These are phyloP conservation scores for Phaffia tasmanica DNA, from an alignment of 768 basidiomycete genomes.

Conservation along the genomic window DNA sequence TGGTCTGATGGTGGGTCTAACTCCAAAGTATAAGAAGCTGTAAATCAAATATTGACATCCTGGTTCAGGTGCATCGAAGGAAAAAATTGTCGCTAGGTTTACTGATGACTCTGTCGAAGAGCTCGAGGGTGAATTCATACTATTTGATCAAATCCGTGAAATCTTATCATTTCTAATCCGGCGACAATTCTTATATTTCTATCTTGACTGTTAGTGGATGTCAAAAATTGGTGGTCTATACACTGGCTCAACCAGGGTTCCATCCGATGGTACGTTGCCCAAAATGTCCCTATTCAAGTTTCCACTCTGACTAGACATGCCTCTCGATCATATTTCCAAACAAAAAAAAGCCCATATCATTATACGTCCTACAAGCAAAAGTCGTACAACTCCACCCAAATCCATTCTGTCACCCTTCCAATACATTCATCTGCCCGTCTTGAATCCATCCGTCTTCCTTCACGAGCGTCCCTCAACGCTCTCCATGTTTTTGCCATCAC, in stretches of 20 bases:
- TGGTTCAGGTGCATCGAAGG: background rate
- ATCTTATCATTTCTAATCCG: background rate
- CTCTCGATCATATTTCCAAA: background rate
- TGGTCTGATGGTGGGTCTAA: slow-evolving; percentile 13
- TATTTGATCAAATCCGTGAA: background rate
- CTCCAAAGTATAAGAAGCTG: too few relatives aligned
- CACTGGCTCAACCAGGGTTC: slow-evolving; percentile 23
- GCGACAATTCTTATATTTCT: background rate
- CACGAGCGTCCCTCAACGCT: slow-evolving; percentile 3
- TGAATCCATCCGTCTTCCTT: slow-evolving; percentile 3
- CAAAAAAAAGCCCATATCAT: slow-evolving; percentile 9
- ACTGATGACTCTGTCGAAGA: background rate
- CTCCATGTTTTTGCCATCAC: slow-evolving; percentile 22
- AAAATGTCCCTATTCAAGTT: background rate
- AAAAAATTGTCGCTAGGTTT: slow-evolving; percentile 6
- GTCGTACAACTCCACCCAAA: slow-evolving; percentile 21
- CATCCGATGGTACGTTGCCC: slow-evolving; percentile 10
- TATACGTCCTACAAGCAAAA: background rate
- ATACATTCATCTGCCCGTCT: slow-evolving; percentile 1
- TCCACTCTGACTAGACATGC: too few relatives aligned
- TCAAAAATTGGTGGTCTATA: slow-evolving; percentile 21
- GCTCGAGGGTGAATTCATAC: background rate
- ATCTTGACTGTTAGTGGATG: background rate
- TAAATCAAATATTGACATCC: too few relatives aligned
- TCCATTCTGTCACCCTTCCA: slow-evolving; percentile 17